Evolutionary conservation across 2,329 filamentous ascomycete species (phyloP).

Genomic region (Sporothrix protearum): DNA sequence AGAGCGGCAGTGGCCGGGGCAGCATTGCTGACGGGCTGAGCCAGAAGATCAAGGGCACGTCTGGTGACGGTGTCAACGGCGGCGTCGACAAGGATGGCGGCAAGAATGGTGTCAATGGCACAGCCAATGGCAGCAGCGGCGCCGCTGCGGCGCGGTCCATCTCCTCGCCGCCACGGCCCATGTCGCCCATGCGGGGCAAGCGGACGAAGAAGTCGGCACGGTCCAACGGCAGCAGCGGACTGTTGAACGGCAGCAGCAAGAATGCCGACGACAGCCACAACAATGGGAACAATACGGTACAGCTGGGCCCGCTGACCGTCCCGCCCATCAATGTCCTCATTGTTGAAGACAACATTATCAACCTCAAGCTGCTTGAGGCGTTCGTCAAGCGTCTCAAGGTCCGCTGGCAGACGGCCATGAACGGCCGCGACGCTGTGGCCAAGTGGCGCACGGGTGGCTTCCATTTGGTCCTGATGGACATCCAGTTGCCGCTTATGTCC

Average conservation of each 20-base stretch:
- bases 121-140: not conserved
- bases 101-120: not conserved
- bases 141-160: not conserved
- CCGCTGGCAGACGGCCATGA: conserved; percentile 94
- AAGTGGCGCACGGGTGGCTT: conserved; percentile 94
- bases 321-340: conserved; percentile 97
- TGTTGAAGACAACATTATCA: conserved; percentile 98
- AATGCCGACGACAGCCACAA: not conserved
- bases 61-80: not conserved
- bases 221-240: conserved; percentile 39
- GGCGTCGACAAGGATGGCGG: conserved; percentile 7
- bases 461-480: conserved; percentile 97
- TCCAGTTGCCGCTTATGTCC: conserved; percentile 94
- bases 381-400: conserved; percentile 96
- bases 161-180: conserved; percentile 45
- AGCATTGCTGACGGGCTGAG: not conserved
- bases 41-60: not conserved
- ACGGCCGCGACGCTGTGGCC: conserved; percentile 84
- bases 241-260: not conserved
- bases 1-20: not conserved
- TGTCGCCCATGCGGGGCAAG: conserved; percentile 41
- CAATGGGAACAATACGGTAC: conserved; percentile 38
- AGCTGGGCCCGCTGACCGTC: conserved; percentile 71
- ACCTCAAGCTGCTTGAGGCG: conserved; percentile 84
- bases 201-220: conserved; percentile 50